Base-by-base conservation (phyloP, 1,139 yeast genomes). In the Kazachstania sp. region DNA sequence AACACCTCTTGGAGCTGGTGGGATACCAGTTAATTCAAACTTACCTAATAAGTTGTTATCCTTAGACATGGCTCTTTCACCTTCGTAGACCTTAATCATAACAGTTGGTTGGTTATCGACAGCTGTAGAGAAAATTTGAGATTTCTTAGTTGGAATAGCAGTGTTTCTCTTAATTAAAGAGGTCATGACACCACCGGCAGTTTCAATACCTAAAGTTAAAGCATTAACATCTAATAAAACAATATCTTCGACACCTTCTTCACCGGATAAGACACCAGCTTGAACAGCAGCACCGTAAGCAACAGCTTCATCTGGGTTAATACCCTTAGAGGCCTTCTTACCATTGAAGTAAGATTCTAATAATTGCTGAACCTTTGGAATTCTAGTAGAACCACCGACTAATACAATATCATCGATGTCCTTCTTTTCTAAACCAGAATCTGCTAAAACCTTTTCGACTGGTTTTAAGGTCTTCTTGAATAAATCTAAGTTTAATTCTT, bases 121-220 rank as follows among this genome's bases (percentile, higher is more conserved):
- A 58, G 94, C 95, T 55, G 97, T 87, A 51, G 96, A 86, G 81
- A 88, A 88, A 63, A 88, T 86, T 76, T 88, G 95, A 47, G 95
- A 85, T 75, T 88, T 88, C 75, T 85, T 83, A 63, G 96, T 86
- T 71, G 97, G 97, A 60, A 88, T 90, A 63, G 95, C 86, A 54
- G 96, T 84, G 77, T 88, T 88, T 78, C 97, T 86, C 75, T 86
- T 86, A 67, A 88, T 88, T 71, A 88, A 79, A 72, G 88, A 87
- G 68, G 96, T 88, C 95, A 88, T 87, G 68, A 88, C 95, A 73
- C 96, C 96, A 72, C 97, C 97, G 58, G 95, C 85, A 66, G 95
- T 88, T 75, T 90, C 97, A 68, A 88, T 90, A 76, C 97, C 97
- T 61, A 88, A 72, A 58, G 96, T 86, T 69, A 88, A 80, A 66